Evolutionary conservation across 176 grass and related monocot species (phyloP), one percentile per base, ranked within the genome.

Genomic region (Paspalum notatum): DNA sequence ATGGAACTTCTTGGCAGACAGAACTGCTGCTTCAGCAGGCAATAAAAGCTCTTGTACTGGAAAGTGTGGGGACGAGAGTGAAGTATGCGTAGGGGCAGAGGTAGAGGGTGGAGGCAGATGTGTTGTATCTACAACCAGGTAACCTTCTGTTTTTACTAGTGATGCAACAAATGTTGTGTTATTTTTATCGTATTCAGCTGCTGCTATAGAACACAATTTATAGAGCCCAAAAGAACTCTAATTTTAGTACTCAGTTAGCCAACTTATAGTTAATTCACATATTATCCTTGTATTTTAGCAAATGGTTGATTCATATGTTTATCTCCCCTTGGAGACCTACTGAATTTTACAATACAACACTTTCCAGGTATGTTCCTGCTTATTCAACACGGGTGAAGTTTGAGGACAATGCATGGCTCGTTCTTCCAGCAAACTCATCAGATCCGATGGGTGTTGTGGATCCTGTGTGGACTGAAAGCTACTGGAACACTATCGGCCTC

Each of bases 381-480:
- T 99, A 93, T 78, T 99, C 96, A 21, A 99, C 96, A 43, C 71
- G 90, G 84, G 86, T 99, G 78, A 93, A 82, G 62, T 88, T 84
- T 41, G 87, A 91, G 72, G 83, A 86, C 66, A 90, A 88, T 32
- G 47, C 55, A 42, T 99, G 96, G 96, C 86, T 77, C 69, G 68
- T 99, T 51, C 63, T 91, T 64, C 90, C 90, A 59, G 82, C 66
- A 6, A 91, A 90, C 83, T 85, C 76, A 0, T 89, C 86, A 15
- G 96, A 99, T 80, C 79, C 84, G 21, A 83, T 88, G 88, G 85
- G 84, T 39, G 81, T 69, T 1, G 84, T 80, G 15, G 96, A 99
- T 71, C 90, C 96, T n/a, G 55, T 95, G 7, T 99, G 92, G 92
- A 95, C 96, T 2, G 90, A 99, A 83, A 99, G 96, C 82, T 99